These are phyloP conservation scores for Globisporangium mamillatum DNA, from an alignment of 352 stramenopile genomes.

Conservation along the genomic window DNA sequence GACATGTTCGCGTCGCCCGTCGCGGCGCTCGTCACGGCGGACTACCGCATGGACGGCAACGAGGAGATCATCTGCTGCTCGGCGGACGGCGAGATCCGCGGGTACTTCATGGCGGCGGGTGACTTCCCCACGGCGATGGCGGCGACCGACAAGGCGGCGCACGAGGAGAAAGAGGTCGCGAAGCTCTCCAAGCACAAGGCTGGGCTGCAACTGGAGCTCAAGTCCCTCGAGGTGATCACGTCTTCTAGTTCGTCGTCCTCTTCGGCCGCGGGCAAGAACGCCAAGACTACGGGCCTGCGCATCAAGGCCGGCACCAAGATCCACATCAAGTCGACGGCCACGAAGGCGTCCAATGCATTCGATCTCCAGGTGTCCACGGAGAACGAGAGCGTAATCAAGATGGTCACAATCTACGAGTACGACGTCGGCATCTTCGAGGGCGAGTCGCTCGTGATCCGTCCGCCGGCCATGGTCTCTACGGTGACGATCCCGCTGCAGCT, in stretches of 20 bases:
- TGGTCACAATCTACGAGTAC: slow-evolving; percentile 83
- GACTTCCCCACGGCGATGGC: slow-evolving; percentile 31
- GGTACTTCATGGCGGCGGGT: slow-evolving; percentile 50
- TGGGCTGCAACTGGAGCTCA: slow-evolving; percentile 72
- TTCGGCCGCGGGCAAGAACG: slow-evolving; percentile 26
- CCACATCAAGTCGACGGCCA: slow-evolving; percentile 52
- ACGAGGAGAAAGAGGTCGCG: slow-evolving; percentile 72
- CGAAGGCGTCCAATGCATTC: slow-evolving; percentile 47
- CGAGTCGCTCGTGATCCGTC: slow-evolving; percentile 74
- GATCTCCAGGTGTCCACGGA: slow-evolving; percentile 85
- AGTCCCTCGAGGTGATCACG: slow-evolving; percentile 58
- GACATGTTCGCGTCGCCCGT: slow-evolving; percentile 67
- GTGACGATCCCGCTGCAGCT: slow-evolving; percentile 57
- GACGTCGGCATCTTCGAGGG: slow-evolving; percentile 86
- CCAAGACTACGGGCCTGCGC: slow-evolving; percentile 34
- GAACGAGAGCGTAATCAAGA: slow-evolving; percentile 87
- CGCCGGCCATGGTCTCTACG: slow-evolving; percentile 37
- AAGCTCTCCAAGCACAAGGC: slow-evolving; percentile 84
- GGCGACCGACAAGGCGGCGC: slow-evolving; percentile 39
- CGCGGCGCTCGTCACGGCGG: slow-evolving; percentile 66
- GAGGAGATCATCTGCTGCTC: slow-evolving; percentile 89
- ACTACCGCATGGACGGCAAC: slow-evolving; percentile 88
- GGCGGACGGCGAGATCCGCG: slow-evolving; percentile 73
- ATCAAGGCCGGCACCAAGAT: slow-evolving; percentile 62
- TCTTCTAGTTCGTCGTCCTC: slow-evolving; percentile 15